Percentiles rank a stretch among this genome's conserved stretches.
phyloP scores from a whole-genome alignment of 495 filamentous ascomycete species.

The Pseudevernia furfuracea region DNA sequence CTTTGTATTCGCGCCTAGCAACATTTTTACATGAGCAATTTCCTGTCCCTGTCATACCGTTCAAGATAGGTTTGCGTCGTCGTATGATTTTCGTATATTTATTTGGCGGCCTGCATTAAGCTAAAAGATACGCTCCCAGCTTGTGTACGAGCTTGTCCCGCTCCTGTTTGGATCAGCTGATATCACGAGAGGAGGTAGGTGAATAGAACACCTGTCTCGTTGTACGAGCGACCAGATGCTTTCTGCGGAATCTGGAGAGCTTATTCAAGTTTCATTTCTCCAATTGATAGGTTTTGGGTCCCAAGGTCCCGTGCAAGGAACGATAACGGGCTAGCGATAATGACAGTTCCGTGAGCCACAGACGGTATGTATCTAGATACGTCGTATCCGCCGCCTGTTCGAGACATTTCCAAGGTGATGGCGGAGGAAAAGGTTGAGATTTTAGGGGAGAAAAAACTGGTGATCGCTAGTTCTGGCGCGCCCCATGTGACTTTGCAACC shows the following conservation, averaged over 20 bases:
- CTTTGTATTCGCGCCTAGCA: not conserved
- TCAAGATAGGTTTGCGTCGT: constrained; percentile 10
- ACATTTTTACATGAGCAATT: not conserved
- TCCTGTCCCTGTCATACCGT: constrained; percentile 2
- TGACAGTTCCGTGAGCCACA: not conserved
- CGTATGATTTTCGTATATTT: not conserved
- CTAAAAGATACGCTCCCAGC: not conserved
- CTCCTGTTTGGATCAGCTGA: not conserved
- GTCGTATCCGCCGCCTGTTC: not conserved
- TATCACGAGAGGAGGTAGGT: not conserved
- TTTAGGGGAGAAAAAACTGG: too few species aligned
- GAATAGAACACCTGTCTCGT: not conserved
- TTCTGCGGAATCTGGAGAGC: not conserved
- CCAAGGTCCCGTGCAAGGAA: not conserved
- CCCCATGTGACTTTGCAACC: too few species aligned
- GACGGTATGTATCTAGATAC: not conserved
- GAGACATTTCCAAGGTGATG: not conserved
- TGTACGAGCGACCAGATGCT: not conserved
- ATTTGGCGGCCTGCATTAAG: constrained; percentile 4
- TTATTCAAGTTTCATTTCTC: constrained; percentile 1
- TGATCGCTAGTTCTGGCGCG: too few species aligned
- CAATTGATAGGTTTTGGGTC: not conserved
- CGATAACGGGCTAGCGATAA: constrained; percentile 1
- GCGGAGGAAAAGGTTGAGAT: too few species aligned
- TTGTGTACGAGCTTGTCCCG: not conserved